Evolutionary conservation across 805 yeast species (phyloP), one percentile per base, ranked within the genome.

Genomic region (Phaffomyces opuntiae): DNA sequence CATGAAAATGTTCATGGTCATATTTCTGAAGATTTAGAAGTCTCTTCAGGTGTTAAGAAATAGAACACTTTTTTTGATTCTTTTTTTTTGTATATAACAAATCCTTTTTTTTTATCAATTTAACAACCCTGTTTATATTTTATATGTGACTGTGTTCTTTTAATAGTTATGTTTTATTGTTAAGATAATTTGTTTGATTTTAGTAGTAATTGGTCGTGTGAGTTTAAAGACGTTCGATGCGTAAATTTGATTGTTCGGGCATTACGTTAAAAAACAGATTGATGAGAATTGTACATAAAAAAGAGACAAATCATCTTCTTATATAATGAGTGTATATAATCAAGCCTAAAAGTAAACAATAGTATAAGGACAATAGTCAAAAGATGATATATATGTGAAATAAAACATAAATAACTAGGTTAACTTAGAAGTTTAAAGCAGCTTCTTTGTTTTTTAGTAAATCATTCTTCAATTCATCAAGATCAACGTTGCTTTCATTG

Each of bases 1-100:
- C 80, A 85, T 61, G 66, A 78, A 41, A 85, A 84, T 53, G 88
- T 83, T 25, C 53, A 71, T 46, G 76, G 82, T 46, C 87, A 90
- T 14, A 69, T 73, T 32, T 72, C 83, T 57, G 69, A 72, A 42
- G 80, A 83, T 49, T 65, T 81, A 53, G 89, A 78, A 52, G 84
- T 81, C 42, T 80, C 87, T 44, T 83, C 89, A 38, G 95, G 95
- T 62, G 51, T 68, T 42, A 56, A 56, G 31, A 29, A 21, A 7
- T 38, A 26, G 40, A 9, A 7, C n/a, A 25, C n/a, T 21, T 21
- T 21, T 21, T 21, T 21, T 21, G 24, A 21, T 21, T 21, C 24
- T 21, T 21, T 21, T 21, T 6, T 21, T 21, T 5, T n/a, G 36
- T 24, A 16, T 7, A 39, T 29, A n/a, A 21, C 29, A 36, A 29